Evolutionary conservation across 768 basidiomycete species (phyloP).

Genomic region (Mycena crocata): DNA sequence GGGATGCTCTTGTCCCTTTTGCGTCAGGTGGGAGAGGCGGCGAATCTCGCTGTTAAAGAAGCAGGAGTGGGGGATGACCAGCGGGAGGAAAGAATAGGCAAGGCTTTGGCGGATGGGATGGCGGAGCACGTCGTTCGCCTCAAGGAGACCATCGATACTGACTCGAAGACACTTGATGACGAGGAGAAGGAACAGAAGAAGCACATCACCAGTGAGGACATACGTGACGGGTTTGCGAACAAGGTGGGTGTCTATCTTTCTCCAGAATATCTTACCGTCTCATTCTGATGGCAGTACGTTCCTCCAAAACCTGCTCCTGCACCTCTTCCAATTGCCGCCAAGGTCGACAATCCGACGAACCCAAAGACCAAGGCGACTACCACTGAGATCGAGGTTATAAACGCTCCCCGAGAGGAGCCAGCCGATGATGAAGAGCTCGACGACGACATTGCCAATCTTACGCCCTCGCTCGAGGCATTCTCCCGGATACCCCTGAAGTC

Average conservation of each 20-base stretch:
- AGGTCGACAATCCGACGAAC: constrained; percentile 51
- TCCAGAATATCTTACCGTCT: not conserved
- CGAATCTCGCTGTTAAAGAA: constrained; percentile 64
- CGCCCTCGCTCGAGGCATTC: constrained; percentile 82
- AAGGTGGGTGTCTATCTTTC: constrained; percentile 59
- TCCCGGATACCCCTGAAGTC: constrained; percentile 77
- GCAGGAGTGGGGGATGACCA: constrained; percentile 59
- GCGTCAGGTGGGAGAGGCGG: constrained; percentile 74
- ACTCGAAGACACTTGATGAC: constrained; percentile 68
- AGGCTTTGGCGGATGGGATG: constrained; percentile 71
- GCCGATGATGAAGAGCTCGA: constrained; percentile 53
- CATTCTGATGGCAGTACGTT: constrained; percentile 69
- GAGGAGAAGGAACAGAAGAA: constrained; percentile 85
- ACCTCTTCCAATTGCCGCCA: constrained; percentile 66
- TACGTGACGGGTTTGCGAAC: constrained; percentile 89
- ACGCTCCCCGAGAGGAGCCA: constrained; percentile 52
- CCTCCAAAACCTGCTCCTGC: constrained; percentile 78
- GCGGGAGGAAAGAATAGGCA: constrained; percentile 67
- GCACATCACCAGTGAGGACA: constrained; percentile 95
- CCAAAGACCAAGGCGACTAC: constrained; percentile 63
- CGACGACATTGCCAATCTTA: constrained; percentile 83
- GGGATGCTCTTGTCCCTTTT: constrained; percentile 88
- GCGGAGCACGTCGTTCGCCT: constrained; percentile 75
- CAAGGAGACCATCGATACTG: constrained; percentile 68
- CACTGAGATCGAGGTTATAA: constrained; percentile 80